These are phyloP conservation scores for Xylariaceae sp. DNA, from an alignment of 2,329 filamentous ascomycete genomes.

Conservation along the genomic window DNA sequence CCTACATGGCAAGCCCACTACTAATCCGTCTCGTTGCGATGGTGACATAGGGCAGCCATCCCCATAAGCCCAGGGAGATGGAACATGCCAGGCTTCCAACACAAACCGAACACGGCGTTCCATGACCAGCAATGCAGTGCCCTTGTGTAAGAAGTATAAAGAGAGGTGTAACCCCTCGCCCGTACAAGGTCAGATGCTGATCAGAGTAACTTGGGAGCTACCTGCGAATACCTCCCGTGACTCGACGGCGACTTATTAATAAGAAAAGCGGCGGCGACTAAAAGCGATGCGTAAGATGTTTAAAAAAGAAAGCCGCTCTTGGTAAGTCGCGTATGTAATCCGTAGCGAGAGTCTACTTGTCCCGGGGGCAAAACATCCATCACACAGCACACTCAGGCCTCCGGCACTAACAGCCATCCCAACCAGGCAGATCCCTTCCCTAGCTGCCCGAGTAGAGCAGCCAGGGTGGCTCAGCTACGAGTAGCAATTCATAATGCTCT, in stretches of 20 bases:
- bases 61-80: background rate
- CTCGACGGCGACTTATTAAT: no score
- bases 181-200: no score
- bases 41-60: background rate
- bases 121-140: background rate
- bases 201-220: no score
- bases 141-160: no score
- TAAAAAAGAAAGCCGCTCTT: no score
- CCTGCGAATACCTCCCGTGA: no score
- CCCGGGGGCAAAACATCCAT: background rate
- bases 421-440: background rate
- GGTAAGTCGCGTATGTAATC: no score
- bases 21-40: background rate
- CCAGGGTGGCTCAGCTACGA: background rate
- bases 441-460: no score
- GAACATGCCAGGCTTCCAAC: background rate
- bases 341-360: background rate
- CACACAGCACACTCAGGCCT: background rate
- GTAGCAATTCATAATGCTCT: no score
- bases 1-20: background rate
- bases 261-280: no score
- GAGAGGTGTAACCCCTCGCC: no score
- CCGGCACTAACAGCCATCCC: background rate
- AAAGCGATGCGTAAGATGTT: no score
- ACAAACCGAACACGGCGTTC: background rate